Evolutionary conservation across 2,329 filamentous ascomycete genomes (phyloP).

Genomic region (Aspergillus sp.): DNA sequence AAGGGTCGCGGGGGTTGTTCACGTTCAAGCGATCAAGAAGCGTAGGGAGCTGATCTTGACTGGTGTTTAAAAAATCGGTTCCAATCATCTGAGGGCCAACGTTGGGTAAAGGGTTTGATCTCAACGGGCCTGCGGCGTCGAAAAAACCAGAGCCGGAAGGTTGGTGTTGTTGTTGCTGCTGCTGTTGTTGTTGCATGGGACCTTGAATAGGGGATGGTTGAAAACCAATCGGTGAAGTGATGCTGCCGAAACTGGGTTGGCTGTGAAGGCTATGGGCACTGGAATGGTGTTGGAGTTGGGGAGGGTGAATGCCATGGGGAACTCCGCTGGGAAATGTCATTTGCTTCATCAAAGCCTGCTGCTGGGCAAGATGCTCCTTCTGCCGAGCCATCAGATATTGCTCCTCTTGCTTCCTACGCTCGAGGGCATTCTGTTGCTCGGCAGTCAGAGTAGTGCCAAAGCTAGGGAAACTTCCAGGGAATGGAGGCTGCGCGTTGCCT

Average conservation of each 20-base stretch:
- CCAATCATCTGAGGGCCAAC: conserved; percentile 48
- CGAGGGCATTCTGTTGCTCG: conserved; percentile 96
- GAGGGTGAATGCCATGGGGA: conserved; percentile 57
- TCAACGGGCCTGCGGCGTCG: conserved; percentile 55
- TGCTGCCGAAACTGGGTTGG: conserved; percentile 94
- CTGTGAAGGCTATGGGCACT: conserved; percentile 96
- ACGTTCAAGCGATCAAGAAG: conserved; percentile 70
- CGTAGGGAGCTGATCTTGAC: conserved; percentile 72
- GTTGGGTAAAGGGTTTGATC: conserved; percentile 48
- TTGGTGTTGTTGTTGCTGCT: conserved; percentile 54
- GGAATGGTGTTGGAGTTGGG: conserved; percentile 83
- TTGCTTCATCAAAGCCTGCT: conserved; percentile 77
- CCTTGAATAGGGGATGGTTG: conserved; percentile 64
- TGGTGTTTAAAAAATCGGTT: conserved; percentile 58
- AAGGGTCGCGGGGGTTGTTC: conserved; percentile 52
- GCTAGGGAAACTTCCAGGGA: conserved; percentile 91
- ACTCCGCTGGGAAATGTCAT: conserved; percentile 65
- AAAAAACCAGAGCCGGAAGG: conserved; percentile 70
- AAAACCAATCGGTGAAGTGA: conserved; percentile 80
- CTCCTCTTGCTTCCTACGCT: conserved; percentile 96
- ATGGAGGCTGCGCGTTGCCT: conserved; percentile 78
- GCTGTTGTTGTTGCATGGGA: conserved; percentile 61
- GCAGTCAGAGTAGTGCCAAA: conserved; percentile 96
- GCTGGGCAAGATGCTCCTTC: conserved; percentile 87
- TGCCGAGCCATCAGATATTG: conserved; percentile 96